Evolutionary conservation across 2,329 filamentous ascomycete genomes (phyloP).

Genomic region (Cercospora sp.): DNA sequence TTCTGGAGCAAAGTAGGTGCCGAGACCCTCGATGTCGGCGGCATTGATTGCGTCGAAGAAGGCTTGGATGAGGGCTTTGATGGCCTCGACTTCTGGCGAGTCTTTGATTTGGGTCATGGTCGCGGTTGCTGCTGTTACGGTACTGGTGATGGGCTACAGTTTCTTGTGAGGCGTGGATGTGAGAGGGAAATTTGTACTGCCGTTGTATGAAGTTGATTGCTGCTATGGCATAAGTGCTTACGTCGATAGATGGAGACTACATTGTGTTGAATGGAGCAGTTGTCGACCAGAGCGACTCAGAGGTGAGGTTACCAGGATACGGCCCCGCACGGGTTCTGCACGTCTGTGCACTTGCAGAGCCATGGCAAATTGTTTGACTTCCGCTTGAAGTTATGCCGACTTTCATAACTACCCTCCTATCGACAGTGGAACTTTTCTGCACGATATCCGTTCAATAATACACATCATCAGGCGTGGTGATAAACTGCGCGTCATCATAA

Average conservation of each 20-base stretch:
- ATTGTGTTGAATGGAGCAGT: background rate
- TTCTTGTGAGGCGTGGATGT: background rate
- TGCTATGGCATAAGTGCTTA: background rate
- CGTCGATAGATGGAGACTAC: background rate
- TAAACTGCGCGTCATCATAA: background rate
- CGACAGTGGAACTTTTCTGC: background rate
- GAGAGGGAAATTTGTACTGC: background rate
- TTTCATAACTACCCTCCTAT: background rate
- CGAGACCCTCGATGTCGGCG: conserved; percentile 53
- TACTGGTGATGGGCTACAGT: background rate
- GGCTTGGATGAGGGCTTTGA: conserved; percentile 25
- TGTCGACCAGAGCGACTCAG: background rate
- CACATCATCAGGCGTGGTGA: background rate
- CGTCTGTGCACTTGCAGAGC: background rate
- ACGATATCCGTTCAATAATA: background rate
- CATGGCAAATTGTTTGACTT: background rate
- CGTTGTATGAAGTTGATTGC: background rate
- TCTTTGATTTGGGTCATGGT: conserved; percentile 23
- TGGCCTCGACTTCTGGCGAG: conserved; percentile 9
- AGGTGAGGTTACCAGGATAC: background rate
- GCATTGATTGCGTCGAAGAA: conserved; percentile 30
- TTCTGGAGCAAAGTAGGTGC: conserved; percentile 78
- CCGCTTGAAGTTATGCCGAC: background rate
- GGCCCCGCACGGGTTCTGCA: background rate
- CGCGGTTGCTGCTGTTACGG: background rate